Base-by-base conservation (phyloP, 177 flowering plant species). In the Telopea speciosissima region DNA sequence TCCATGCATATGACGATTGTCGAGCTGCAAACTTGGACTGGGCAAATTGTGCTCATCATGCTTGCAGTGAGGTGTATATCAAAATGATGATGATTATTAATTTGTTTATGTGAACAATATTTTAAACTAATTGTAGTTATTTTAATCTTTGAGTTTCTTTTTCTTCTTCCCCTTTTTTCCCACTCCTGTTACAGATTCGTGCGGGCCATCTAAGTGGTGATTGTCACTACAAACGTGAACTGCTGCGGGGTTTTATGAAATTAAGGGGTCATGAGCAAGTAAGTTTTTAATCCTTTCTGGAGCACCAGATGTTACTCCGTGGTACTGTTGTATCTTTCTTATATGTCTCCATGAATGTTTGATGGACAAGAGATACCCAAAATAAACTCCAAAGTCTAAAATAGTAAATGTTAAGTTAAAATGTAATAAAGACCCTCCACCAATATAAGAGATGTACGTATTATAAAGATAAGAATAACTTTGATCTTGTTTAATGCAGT, bases 181-280 rank as follows among this genome's bases (percentile, higher is more conserved):
- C 10, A 40, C 61, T 63, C 25, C 54, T 8, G 65, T n/a, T 70
- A 52, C 79, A 89, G 97, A 92, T 95, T 62, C 89, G 97, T 62
- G 94, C 97, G 66, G 91, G 87, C 40, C 97, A 92, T 88, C 76
- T 95, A 58, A 95, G 97, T 74, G 97, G 99, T 68, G 97, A 95
- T 76, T 95, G 99, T 75, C 97, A 95, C 74, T 95, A 80, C 75
- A 95, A 92, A 70, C 83, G 97, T 67, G 97, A 95, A 79, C 66
- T 92, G 2, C 79, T 95, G 77, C 88, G 97, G 23, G 97, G 99
- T 70, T 88, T 42, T 69, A 54, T 85, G 77, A 89, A 87, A 76
- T 68, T 92, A 52, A 80, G 93, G 72, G 99, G 99, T 52, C 99
- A 92, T 77, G 97, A 91, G 76, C 96, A 89, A 80, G 97, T 94